Conservation (phyloP, 352 stramenopile species). For the Achlya hypogyna region DNA sequence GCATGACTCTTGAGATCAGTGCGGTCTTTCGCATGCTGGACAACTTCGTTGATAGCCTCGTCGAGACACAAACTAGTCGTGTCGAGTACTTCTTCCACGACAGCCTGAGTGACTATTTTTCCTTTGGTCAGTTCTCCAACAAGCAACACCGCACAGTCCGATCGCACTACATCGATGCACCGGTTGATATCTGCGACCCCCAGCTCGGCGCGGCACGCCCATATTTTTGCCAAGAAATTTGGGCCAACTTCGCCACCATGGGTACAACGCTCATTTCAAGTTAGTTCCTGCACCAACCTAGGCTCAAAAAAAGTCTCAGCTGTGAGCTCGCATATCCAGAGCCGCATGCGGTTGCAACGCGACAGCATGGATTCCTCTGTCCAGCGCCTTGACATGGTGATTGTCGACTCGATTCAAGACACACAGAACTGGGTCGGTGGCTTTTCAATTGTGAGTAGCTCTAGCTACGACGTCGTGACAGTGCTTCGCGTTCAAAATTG, state of each 20-base stretch:
- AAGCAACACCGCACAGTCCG: not conserved
- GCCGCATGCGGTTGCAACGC: not conserved
- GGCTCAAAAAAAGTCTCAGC: not conserved
- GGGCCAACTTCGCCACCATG: not conserved
- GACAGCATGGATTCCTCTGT: not conserved
- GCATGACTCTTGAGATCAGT: not conserved
- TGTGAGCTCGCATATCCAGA: not conserved
- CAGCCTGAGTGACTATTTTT: not conserved
- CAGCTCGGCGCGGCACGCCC: not conserved
- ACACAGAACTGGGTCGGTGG: not conserved
- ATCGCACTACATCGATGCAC: not conserved
- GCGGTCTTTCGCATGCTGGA: not conserved
- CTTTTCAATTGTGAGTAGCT: not conserved
- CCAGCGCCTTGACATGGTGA: not conserved
- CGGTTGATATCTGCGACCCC: not conserved
- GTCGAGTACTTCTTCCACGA: not conserved
- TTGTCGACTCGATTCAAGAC: not conserved
- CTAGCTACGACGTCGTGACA: not conserved
- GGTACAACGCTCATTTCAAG: not conserved
- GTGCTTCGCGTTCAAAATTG: conserved; percentile 4
- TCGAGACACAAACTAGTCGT: not conserved
- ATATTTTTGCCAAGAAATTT: not conserved
- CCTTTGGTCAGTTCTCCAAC: not conserved
- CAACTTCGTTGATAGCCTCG: not conserved
- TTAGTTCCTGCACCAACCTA: not conserved